phyloP scores from a whole-genome alignment of 1,139 yeast genomes.

The Saccharomyces hybrid region DNA sequence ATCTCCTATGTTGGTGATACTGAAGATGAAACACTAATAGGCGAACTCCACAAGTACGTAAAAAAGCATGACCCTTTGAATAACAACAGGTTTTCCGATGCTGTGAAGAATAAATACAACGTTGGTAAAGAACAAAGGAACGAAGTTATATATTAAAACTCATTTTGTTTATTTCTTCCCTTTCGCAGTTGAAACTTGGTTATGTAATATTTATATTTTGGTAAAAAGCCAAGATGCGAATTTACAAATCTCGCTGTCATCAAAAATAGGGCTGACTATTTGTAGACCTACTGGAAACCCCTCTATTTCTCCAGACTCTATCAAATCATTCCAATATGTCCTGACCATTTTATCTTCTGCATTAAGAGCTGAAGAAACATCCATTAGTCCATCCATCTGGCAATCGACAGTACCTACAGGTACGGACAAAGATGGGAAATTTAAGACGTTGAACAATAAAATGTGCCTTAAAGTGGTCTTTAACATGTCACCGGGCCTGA shows the following conservation, averaged over 20 bases:
- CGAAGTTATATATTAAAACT: constrained; percentile 15
- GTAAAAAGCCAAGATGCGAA: constrained; percentile 21
- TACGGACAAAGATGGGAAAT: constrained; percentile 44
- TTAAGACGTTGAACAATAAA: constrained; percentile 41
- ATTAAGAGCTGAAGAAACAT: constrained; percentile 26
- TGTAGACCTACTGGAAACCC: constrained; percentile 45
- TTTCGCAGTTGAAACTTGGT: neutral
- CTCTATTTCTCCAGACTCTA: constrained; percentile 36
- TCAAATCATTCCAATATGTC: constrained; percentile 24
- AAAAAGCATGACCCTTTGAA: constrained; percentile 15
- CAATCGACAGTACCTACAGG: constrained; percentile 46
- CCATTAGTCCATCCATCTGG: constrained; percentile 32
- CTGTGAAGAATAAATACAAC: constrained; percentile 14
- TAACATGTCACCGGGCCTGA: constrained; percentile 25
- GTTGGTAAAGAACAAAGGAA: constrained; percentile 10
- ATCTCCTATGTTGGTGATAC: constrained; percentile 58
- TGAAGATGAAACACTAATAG: constrained; percentile 47
- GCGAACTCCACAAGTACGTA: constrained; percentile 36
- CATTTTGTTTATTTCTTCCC: neutral
- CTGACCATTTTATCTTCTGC: constrained; percentile 28
- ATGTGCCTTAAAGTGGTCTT: constrained; percentile 36
- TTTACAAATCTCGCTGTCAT: constrained; percentile 42
- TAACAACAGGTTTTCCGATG: constrained; percentile 15
- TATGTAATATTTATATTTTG: neutral
- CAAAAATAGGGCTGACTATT: constrained; percentile 38